phyloP scores from a whole-genome alignment of 1,139 yeast species.

The Wickerhamiella infanticola region DNA sequence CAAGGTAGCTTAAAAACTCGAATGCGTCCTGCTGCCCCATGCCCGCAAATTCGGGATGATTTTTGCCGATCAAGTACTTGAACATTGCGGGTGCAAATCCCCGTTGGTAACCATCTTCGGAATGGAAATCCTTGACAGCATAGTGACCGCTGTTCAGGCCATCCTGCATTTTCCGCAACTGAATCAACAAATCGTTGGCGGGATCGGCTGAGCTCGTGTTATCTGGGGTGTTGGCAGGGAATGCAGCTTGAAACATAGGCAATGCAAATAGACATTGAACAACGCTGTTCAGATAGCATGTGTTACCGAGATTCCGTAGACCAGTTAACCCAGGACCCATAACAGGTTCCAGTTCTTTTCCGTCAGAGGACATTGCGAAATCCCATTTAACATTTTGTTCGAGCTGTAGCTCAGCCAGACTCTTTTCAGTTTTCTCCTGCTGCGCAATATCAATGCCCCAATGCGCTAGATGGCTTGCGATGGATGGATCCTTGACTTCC shows the following conservation, averaged over 20 bases:
- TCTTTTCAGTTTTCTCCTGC: conserved; percentile 55
- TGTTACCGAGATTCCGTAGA: conserved; percentile 74
- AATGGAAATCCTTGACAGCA: conserved; percentile 33
- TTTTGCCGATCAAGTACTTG: conserved; percentile 59
- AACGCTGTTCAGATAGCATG: conserved; percentile 78
- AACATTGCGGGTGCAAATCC: conserved; percentile 70
- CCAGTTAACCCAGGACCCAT: conserved; percentile 67
- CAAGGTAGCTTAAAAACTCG: conserved; percentile 61
- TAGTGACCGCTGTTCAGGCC: conserved; percentile 68
- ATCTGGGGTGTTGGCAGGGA: conserved; percentile 12
- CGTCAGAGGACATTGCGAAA: conserved; percentile 62
- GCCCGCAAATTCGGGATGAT: conserved; percentile 69
- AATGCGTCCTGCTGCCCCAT: conserved; percentile 91
- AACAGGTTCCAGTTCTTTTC: conserved; percentile 47
- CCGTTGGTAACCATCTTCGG: conserved; percentile 36
- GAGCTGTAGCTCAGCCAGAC: conserved; percentile 71
- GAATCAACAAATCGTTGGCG: conserved; percentile 58
- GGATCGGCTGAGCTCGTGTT: conserved; percentile 20
- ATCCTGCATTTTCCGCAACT: conserved; percentile 61
- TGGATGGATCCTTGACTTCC: conserved; percentile 61
- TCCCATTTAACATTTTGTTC: conserved; percentile 94
- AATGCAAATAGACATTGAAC: conserved; percentile 51
- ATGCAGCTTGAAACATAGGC: conserved; percentile 23
- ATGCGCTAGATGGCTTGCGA: conserved; percentile 34
- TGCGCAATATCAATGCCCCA: conserved; percentile 62